Base-by-base conservation (phyloP, 352 stramenopile species). In the Globisporangium okanoganense region DNA sequence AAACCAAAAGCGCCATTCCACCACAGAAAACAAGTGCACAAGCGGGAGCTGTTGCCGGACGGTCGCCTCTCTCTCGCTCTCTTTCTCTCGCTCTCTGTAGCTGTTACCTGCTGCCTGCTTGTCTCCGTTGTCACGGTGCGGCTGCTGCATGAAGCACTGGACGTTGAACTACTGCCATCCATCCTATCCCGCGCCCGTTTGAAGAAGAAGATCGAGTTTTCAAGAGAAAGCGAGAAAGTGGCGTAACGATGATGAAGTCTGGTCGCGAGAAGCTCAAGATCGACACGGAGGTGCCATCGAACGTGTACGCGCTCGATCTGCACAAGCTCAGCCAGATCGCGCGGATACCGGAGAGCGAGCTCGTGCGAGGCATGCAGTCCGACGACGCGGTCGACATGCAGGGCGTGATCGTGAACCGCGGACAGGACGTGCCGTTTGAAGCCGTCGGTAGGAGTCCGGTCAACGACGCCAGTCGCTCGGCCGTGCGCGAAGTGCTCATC, bases 301-400 rank as follows among this genome's bases (percentile, higher is more conserved):
- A 73, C 49, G 81, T 90, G 45, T 93, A 91, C 33, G 75, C 81
- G 61, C 61, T 93, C 41, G 66, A 91, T 62, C 75, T 93, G 43
- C 66, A 75, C 38, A 83, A 84, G 66, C 75, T 93, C 24, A 93
- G 84, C 58, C 51, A 72, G 57, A 67, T 90, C 66, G 71, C 79
- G 35, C 65, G 61, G 33, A 88, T 93, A 66, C 72, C 81, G 7
- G 82, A 88, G 70, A 57, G 56, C 12, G 84, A 93, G 44, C 71
- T 93, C 47, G 79, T 93, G 53, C 67, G 70, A 8, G 76, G 79
- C 33, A 87, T 93, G 81, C 80, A 93, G 64, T 81, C 70, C 6
- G 74, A 88, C 27, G 76, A 90, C 48, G 79, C 81, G 16, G 80
- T 91, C 33, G 81, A 93, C 18, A 91, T 93, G 79, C 84, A 93